Conservation (phyloP, 2,329 filamentous ascomycete genomes). For the Diaporthe capsici region DNA sequence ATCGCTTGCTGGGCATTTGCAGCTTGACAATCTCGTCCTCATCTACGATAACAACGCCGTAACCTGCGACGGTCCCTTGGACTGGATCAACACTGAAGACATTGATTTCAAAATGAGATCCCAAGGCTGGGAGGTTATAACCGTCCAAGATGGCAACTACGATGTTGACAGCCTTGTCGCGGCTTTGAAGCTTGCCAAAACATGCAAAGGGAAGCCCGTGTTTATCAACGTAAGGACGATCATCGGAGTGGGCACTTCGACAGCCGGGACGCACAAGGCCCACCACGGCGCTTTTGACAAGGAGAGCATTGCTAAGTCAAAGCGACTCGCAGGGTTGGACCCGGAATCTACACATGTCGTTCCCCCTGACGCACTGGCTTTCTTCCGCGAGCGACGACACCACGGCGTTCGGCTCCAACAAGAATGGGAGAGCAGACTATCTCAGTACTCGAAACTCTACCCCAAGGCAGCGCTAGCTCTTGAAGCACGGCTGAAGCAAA, state of each 20-base stretch:
- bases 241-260: constrained; percentile 66
- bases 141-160: constrained; percentile 66
- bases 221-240: constrained; percentile 71
- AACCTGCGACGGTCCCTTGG: constrained; percentile 70
- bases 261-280: constrained; percentile 65
- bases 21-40: constrained; percentile 68
- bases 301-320: constrained; percentile 66
- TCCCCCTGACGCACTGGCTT: constrained; percentile 58
- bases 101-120: constrained; percentile 71
- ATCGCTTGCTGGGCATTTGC: constrained; percentile 68
- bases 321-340: constrained; percentile 62
- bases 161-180: constrained; percentile 61
- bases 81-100: constrained; percentile 68
- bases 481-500: neutral
- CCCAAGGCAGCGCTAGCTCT: constrained; percentile 56
- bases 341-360: constrained; percentile 59
- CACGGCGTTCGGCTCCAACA: no score
- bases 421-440: constrained; percentile 61
- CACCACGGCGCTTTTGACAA: constrained; percentile 71
- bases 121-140: constrained; percentile 68
- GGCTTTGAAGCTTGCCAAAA: constrained; percentile 61
- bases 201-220: constrained; percentile 58
- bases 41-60: constrained; percentile 75
- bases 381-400: constrained; percentile 54
- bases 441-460: constrained; percentile 57